Evolutionary conservation across 768 basidiomycete genomes (phyloP).

Genomic region (Boletus insuetus): DNA sequence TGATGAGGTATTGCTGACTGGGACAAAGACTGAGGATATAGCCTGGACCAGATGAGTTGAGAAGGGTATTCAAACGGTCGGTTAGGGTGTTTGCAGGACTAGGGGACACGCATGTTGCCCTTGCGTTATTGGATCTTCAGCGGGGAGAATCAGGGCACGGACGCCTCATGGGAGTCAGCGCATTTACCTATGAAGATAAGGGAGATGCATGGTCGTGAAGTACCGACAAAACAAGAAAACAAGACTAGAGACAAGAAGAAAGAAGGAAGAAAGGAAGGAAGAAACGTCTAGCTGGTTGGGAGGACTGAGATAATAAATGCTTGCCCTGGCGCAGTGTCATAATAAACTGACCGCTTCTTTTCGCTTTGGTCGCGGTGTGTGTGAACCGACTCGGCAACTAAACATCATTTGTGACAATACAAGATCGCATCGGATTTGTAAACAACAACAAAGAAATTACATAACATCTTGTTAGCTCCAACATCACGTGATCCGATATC

Average conservation of each 20-base stretch:
- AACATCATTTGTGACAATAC: neutral
- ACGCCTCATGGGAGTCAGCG: neutral
- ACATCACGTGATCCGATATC: slow-evolving; percentile 8
- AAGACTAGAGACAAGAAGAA: neutral
- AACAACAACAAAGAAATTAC: neutral
- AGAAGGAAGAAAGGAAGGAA: neutral
- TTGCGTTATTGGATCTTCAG: slow-evolving; percentile 1
- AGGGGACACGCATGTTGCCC: slow-evolving; percentile 35
- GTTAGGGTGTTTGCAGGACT: slow-evolving; percentile 62
- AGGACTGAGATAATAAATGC: no score
- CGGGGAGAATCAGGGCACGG: slow-evolving; percentile 1
- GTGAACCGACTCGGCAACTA: neutral
- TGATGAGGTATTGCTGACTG: slow-evolving; percentile 56
- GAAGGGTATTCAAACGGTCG: slow-evolving; percentile 60
- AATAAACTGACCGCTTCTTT: no score
- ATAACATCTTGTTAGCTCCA: neutral
- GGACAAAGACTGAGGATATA: slow-evolving; percentile 70
- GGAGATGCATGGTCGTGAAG: slow-evolving; percentile 11
- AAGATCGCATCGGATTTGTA: neutral
- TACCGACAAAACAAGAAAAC: neutral
- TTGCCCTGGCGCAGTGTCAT: no score
- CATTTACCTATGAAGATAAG: slow-evolving; percentile 8
- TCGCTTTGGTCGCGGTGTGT: no score
- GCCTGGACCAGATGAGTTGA: slow-evolving; percentile 63
- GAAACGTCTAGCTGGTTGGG: no score